A percentile compares a stretch with the other conserved stretches of the same genome.
These are phyloP conservation scores for Cenchrus americanus DNA, from an alignment of 176 grass and related monocot genomes.

Conservation along the genomic window DNA sequence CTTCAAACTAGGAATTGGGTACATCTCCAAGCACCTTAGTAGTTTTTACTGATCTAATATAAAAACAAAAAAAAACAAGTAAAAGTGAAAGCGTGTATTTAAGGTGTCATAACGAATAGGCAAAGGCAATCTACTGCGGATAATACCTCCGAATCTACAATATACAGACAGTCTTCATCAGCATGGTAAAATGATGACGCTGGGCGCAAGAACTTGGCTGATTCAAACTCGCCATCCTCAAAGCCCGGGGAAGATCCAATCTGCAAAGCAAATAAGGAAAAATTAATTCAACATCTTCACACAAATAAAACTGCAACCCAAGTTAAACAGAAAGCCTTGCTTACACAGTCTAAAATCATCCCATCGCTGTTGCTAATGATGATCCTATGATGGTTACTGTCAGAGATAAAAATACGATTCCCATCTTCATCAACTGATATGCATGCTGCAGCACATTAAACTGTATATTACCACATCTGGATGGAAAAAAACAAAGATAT, in stretches of 20 bases:
- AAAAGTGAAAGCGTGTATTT: constrained; percentile 5
- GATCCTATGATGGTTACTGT: constrained; percentile 88
- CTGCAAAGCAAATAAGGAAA: constrained; percentile 49
- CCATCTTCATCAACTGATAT: constrained; percentile 84
- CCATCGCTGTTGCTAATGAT: constrained; percentile 70
- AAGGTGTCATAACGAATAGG: constrained; percentile 20
- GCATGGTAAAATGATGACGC: constrained; percentile 78
- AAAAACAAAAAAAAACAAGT: constrained; percentile 14
- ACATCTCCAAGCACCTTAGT: not conserved
- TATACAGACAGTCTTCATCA: constrained; percentile 75
- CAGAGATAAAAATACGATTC: constrained; percentile 81
- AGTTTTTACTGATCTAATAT: constrained; percentile 25
- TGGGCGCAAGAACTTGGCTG: constrained; percentile 75
- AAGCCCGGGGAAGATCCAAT: constrained; percentile 86
- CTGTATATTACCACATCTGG: constrained; percentile 31
- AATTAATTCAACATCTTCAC: not conserved
- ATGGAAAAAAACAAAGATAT: constrained; percentile 24
- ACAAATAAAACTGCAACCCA: constrained; percentile 38
- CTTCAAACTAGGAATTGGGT: not conserved
- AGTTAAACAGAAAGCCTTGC: constrained; percentile 34
- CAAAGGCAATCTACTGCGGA: not conserved
- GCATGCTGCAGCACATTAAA: constrained; percentile 54
- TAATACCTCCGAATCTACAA: constrained; percentile 94
- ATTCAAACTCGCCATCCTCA: constrained; percentile 98
- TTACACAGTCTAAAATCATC: constrained; percentile 85